Base-by-base conservation (phyloP, 805 yeast genomes). In the Candida multigemmis region DNA sequence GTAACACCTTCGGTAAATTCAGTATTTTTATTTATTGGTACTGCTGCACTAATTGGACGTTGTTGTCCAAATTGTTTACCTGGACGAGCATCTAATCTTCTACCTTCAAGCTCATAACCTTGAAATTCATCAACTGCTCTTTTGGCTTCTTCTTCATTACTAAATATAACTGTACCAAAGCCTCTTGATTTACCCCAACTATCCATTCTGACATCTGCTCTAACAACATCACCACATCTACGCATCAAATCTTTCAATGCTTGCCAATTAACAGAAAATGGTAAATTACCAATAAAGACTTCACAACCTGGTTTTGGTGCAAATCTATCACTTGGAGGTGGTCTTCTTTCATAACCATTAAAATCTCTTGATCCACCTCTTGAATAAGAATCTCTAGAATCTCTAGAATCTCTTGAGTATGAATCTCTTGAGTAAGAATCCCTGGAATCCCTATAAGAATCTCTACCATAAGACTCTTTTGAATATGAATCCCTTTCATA, bases 171-270 rank as follows among this genome's bases (percentile, higher is more conserved):
- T 7, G 81, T 79, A 28, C 95, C 96, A 41, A 72, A 77, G 3
- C 96, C 96, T 52, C 77, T 72, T 5, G 95, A 82, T 41, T 80
- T 74, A 14, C 94, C 93, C 38, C 70, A 63, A 21, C 58, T 63
- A 40, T 74, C 80, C 26, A 60, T 49, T 47, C 72, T 71, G 12
- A 87, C 75, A 48, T 85, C 94, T 2, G 95, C 94, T 29, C 91
- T 74, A 13, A 69, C 60, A n/a, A 87, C 82, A 27, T 62, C 68
- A 16, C 96, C 96, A 34, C 71, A 77, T 24, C 66, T 69, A 40
- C 81, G 69, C 68, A 87, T 83, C 43, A 86, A 57, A 46, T 86
- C 95, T 50, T 86, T 83, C 41, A 87, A 64, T 25, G 79, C 81
- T 49, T 79, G 85, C 94, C 95, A 83, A 37, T 71, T 74, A 22